A percentile compares a stretch with the other conserved stretches of the same genome.
phyloP scores from a whole-genome alignment of 2,329 filamentous ascomycete species.

The Clarireedia monteithiana region DNA sequence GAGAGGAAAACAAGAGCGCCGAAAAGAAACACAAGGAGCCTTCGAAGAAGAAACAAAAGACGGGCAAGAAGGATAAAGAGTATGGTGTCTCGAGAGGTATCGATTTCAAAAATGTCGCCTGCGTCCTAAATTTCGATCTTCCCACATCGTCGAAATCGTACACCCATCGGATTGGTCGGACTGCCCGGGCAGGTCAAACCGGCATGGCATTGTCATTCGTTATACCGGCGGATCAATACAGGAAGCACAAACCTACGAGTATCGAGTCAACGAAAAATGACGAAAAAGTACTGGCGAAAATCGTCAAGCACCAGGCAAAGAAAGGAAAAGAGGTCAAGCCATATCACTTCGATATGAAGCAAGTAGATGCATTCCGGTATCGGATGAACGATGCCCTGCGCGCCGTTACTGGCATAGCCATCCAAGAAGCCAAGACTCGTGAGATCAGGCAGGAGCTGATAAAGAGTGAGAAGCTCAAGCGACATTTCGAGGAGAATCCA shows the following conservation, averaged over 20 bases:
- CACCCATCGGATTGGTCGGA: conserved; percentile 93
- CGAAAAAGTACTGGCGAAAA: conserved; percentile 74
- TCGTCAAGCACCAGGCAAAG: conserved; percentile 70
- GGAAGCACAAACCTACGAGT: conserved; percentile 83
- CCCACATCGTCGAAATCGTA: conserved; percentile 84
- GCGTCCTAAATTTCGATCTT: conserved; percentile 95
- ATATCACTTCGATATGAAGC: conserved; percentile 90
- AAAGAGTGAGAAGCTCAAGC: conserved; percentile 87
- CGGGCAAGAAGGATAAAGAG: conserved; percentile 65
- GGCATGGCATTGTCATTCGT: conserved; percentile 97
- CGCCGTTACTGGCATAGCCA: conserved; percentile 79
- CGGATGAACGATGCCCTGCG: conserved; percentile 88
- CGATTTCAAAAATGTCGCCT: conserved; percentile 91
- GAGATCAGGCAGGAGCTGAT: conserved; percentile 85
- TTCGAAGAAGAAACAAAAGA: conserved; percentile 58
- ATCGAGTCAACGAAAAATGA: conserved; percentile 71
- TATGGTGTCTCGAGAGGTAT: conserved; percentile 95
- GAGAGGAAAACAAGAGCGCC: conserved; percentile 15
- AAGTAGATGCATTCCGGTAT: conserved; percentile 90
- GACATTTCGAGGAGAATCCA: conserved; percentile 96
- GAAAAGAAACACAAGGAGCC: conserved; percentile 31
- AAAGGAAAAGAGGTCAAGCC: conserved; percentile 75
- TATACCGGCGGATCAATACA: conserved; percentile 70
- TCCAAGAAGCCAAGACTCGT: conserved; percentile 81
- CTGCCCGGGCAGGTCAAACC: conserved; percentile 80